Percentiles rank a stretch among this genome's conserved stretches.
These are phyloP conservation scores for Saturnispora mendoncae DNA, from an alignment of 805 yeast genomes.

Conservation along the genomic window DNA sequence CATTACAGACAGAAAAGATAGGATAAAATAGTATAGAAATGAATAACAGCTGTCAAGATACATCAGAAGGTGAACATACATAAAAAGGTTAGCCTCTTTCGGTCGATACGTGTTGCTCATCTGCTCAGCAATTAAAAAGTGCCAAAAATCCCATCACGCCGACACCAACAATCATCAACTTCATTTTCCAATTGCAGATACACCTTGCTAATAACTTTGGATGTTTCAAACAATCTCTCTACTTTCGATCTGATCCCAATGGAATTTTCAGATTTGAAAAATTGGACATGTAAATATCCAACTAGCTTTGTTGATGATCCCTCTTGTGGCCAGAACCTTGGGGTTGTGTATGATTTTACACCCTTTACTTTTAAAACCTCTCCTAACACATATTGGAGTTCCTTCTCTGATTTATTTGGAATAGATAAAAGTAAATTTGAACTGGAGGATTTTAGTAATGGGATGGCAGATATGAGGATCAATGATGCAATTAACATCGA, in stretches of 20 bases:
- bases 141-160: conserved; percentile 24
- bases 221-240: conserved; percentile 21
- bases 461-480: conserved; percentile 74
- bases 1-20: too few relatives aligned
- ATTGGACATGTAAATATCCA: conserved; percentile 82
- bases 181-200: conserved; percentile 31
- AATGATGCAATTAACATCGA: conserved; percentile 78
- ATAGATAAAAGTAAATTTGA: conserved; percentile 60
- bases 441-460: conserved; percentile 75
- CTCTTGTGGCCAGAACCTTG: conserved; percentile 79
- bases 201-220: conserved; percentile 19
- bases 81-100: too few relatives aligned
- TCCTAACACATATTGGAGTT: conserved; percentile 53
- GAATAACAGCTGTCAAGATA: too few relatives aligned
- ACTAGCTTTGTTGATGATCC: conserved; percentile 33
- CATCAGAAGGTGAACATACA: too few relatives aligned
- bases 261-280: conserved; percentile 32
- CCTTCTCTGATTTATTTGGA: conserved; percentile 43
- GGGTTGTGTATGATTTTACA: conserved; percentile 75
- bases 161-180: conserved; percentile 33
- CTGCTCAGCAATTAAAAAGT: conserved; percentile 12
- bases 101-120: neutral
- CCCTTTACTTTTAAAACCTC: conserved; percentile 69
- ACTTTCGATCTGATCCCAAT: conserved; percentile 21
- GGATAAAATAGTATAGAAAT: too few relatives aligned